These are phyloP conservation scores for Marasmius sp. DNA, from an alignment of 1,284 basidiomycete species.

Conservation along the genomic window DNA sequence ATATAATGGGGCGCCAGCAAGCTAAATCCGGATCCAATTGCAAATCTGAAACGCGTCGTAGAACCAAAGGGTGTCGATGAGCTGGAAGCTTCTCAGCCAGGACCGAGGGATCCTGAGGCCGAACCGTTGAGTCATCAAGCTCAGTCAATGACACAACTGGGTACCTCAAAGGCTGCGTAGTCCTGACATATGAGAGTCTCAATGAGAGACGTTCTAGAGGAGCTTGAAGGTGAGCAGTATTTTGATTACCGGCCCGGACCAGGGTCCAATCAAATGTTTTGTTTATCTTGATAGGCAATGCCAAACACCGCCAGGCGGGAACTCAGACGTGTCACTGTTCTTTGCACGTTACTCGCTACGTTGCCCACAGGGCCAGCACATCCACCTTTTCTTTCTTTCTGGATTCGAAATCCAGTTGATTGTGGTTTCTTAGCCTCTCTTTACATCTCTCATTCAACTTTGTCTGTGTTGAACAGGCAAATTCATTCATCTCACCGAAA, in stretches of 20 bases:
- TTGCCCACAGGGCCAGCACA: constrained; percentile 3
- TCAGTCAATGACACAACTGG: too few relatives aligned
- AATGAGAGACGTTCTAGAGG: too few relatives aligned
- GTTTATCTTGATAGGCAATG: neutral
- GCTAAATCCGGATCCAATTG: too few relatives aligned
- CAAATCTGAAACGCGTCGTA: too few relatives aligned
- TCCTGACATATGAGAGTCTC: too few relatives aligned
- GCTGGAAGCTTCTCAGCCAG: too few relatives aligned
- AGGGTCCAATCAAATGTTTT: neutral
- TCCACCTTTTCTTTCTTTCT: neutral
- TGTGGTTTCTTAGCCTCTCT: neutral
- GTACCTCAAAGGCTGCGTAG: too few relatives aligned
- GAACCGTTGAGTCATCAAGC: too few relatives aligned
- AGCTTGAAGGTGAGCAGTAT: neutral
- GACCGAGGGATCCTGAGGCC: too few relatives aligned
- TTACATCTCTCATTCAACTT: neutral
- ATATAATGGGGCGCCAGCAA: too few relatives aligned
- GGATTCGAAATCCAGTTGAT: neutral
- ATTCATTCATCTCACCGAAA: neutral
- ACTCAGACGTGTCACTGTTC: neutral
- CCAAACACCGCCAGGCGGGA: neutral
- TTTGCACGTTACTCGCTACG: neutral
- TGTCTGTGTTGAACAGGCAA: neutral
- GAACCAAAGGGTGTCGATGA: too few relatives aligned
- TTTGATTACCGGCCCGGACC: neutral